A percentile compares a stretch with the other conserved stretches of the same genome.
Evolutionary conservation across 2,329 filamentous ascomycete species (phyloP).

Genomic region (Colletotrichum chlorophyti): DNA sequence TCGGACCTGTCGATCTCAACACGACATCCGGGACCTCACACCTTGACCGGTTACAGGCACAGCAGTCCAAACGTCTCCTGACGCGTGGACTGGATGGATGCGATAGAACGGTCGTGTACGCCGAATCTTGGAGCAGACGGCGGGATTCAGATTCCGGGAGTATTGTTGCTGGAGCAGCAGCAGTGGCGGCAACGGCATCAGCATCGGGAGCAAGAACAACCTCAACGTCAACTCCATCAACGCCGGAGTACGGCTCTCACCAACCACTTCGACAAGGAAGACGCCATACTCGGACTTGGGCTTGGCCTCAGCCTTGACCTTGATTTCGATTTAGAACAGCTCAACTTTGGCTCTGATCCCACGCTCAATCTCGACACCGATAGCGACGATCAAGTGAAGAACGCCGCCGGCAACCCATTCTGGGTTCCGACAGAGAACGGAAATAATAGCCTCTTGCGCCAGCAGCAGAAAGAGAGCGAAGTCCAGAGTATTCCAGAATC

Average conservation of each 20-base stretch:
- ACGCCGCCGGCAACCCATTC: not conserved
- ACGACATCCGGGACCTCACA: too few relatives aligned
- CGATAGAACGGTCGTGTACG: not conserved
- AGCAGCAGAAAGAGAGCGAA: not conserved
- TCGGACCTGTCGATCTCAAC: too few relatives aligned
- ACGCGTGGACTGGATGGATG: not conserved
- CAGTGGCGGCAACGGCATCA: not conserved
- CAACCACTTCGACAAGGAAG: not conserved
- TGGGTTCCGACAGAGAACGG: constrained; percentile 5
- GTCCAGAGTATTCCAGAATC: not conserved
- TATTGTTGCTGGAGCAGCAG: not conserved
- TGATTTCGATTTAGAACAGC: not conserved
- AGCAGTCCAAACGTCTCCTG: not conserved
- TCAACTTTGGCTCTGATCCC: not conserved
- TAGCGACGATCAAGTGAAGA: not conserved
- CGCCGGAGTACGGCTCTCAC: not conserved
- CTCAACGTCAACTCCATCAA: too few relatives aligned
- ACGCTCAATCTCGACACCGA: not conserved
- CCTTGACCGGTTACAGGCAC: too few relatives aligned
- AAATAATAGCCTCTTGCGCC: not conserved
- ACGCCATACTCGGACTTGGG: not conserved
- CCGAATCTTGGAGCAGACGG: constrained; percentile 1
- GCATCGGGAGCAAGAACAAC: not conserved
- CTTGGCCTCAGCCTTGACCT: not conserved
- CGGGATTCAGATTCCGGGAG: not conserved